Conservation (phyloP, 2,329 filamentous ascomycete species). For the Orbilia oligospora region DNA sequence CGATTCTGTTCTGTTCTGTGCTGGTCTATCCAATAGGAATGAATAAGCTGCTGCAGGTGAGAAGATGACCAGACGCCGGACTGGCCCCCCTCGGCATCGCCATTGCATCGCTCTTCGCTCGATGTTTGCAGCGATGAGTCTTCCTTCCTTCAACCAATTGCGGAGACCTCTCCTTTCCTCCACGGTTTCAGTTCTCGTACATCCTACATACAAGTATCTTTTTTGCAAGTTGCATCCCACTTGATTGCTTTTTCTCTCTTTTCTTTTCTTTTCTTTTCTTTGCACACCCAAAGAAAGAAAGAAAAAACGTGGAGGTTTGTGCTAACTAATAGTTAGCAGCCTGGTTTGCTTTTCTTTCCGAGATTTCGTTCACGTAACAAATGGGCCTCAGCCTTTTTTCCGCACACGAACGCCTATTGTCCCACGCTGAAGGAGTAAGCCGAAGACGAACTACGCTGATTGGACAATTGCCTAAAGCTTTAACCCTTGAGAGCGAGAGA, state of each 20-base stretch:
- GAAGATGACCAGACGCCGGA: slow-evolving; percentile 24
- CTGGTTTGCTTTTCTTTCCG: slow-evolving; percentile 26
- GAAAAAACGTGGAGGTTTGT: slow-evolving; percentile 37
- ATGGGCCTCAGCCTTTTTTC: slow-evolving; percentile 44
- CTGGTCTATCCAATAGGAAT: slow-evolving; percentile 16
- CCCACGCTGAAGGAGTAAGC: slow-evolving; percentile 38
- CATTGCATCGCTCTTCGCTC: slow-evolving; percentile 22
- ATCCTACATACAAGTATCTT: no score
- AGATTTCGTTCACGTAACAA: slow-evolving; percentile 56
- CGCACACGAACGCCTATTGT: slow-evolving; percentile 45
- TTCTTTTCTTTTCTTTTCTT: not conserved
- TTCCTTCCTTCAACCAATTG: not conserved
- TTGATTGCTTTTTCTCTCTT: slow-evolving; percentile 10
- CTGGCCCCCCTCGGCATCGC: slow-evolving; percentile 8
- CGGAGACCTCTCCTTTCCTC: slow-evolving; percentile 24
- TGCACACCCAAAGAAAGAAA: slow-evolving; percentile 13
- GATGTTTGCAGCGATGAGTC: slow-evolving; percentile 22
- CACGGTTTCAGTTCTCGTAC: slow-evolving; percentile 52
- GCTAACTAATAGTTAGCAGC: no score
- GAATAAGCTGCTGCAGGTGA: not conserved
- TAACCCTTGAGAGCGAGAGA: slow-evolving; percentile 21
- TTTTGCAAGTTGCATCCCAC: slow-evolving; percentile 3
- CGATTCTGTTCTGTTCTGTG: not conserved
- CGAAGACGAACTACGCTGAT: slow-evolving; percentile 32
- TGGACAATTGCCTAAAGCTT: slow-evolving; percentile 25